Evolutionary conservation across 192 early-diverging fungal genomes (phyloP).

Genomic region (Backusella circina): DNA sequence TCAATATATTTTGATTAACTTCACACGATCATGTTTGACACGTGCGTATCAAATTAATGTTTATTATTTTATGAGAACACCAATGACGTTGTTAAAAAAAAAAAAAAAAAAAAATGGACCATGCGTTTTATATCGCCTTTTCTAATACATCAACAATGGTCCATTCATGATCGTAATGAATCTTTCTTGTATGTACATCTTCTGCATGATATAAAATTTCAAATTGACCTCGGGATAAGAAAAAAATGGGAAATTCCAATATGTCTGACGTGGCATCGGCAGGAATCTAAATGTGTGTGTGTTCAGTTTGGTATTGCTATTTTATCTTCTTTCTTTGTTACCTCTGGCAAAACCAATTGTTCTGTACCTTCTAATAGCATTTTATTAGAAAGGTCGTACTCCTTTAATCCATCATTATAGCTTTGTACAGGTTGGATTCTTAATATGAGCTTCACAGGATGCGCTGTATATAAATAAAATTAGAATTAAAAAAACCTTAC

Average conservation of each 20-base stretch:
- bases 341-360: conserved; percentile 49
- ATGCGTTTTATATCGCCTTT: not conserved
- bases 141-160: conserved; percentile 19
- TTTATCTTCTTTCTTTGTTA: conserved; percentile 9
- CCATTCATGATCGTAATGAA: conserved; percentile 51
- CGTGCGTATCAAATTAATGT: not conserved
- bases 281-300: not conserved
- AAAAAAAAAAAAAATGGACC: no score
- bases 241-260: conserved; percentile 44
- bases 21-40: not conserved
- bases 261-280: not conserved
- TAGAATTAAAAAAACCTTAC: no score
- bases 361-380: conserved; percentile 52
- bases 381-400: conserved; percentile 46
- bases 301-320: not conserved
- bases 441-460: conserved; percentile 43
- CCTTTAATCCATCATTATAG: conserved; percentile 49
- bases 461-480: conserved; percentile 17
- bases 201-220: conserved; percentile 58
- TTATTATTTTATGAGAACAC: not conserved
- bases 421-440: conserved; percentile 55
- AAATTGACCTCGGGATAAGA: conserved; percentile 51
- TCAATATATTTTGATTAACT: not conserved
- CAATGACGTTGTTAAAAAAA: no score
- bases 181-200: conserved; percentile 45